Evolutionary conservation across 2,329 filamentous ascomycete genomes (phyloP), one percentile per base, ranked within the genome.

Genomic region (Sordariomycetes sp.): DNA sequence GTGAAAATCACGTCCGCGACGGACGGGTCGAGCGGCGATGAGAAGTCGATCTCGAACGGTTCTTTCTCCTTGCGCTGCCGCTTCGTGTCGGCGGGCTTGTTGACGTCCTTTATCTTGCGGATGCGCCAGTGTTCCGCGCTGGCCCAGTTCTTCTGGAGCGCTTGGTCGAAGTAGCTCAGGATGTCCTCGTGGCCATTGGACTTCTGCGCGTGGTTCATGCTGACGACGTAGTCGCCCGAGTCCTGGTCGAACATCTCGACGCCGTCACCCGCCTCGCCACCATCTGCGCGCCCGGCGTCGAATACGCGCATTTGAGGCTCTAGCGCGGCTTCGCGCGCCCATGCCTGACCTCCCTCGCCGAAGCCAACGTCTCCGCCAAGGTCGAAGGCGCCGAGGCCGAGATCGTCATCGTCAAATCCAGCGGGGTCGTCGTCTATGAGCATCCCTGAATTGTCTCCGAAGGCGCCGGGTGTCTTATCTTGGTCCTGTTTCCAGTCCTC

Each of bases 81-180:
- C 67, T 71, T 81, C 65, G 65, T 75, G 43, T 52, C 53, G n/a
- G 48, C 46, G 56, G 74, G 71, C 71, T 92, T 91, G 65, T 78
- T 80, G 66, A 79, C 74, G 62, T 87, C 84, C 67, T 97, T 97
- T 71, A 99, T 94, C 68, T 91, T 90, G 62, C 89, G 83, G 68
- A 99, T 97, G 64, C 93, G 87, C 94, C 94, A 99, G 72, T 99
- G 94, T 70, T 97, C 94, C n/a, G 94, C 93, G 54, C 91, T 95
- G 6, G 88, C 87, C 93, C 94, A 99, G 67, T 97, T 97, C 79
- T 96, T 97, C 69, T 94, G 90, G 51, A 97, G 75, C 2, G 93
- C 92, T 67, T 96, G 90, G 70, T 99, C 94, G 68, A 99, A 99
- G 74, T 97, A 99, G 67, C 89, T 88, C n/a, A 99, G 80, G 59